Conservation (phyloP, 306 rosid genomes). For the Amphicarpaea edgeworthii region DNA sequence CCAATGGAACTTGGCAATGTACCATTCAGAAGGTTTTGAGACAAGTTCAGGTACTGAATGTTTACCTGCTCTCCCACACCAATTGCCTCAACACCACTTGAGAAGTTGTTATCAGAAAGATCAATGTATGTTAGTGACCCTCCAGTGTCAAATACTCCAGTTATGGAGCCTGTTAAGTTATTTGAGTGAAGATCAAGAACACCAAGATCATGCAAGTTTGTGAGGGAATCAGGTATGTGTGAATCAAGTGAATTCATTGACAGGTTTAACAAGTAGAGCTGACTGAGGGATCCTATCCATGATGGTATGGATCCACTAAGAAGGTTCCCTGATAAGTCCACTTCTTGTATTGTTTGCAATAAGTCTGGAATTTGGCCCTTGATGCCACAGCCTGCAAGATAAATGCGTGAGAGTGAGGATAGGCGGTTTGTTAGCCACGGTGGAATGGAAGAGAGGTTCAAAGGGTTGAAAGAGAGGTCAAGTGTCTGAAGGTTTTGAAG, state of each 20-base stretch:
- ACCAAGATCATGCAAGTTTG: constrained; percentile 52
- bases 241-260: constrained; percentile 67
- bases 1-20: constrained; percentile 55
- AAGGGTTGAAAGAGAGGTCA: constrained; percentile 67
- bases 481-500: constrained; percentile 65
- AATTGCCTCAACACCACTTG: constrained; percentile 59
- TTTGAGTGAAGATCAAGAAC: constrained; percentile 81
- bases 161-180: constrained; percentile 62
- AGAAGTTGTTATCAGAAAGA: constrained; percentile 71
- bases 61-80: constrained; percentile 49
- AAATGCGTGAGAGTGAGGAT: constrained; percentile 55
- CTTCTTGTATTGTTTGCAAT: constrained; percentile 56
- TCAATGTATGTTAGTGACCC: constrained; percentile 56
- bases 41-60: constrained; percentile 67
- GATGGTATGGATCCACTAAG: constrained; percentile 67
- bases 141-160: constrained; percentile 46
- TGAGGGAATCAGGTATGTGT: constrained; percentile 60
- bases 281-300: constrained; percentile 66
- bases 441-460: constrained; percentile 61
- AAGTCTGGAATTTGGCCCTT: constrained; percentile 60
- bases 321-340: constrained; percentile 71
- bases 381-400: constrained; percentile 70
- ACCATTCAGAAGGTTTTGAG: constrained; percentile 66
- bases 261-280: constrained; percentile 66
- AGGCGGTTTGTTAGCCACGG: constrained; percentile 53